These are phyloP conservation scores for Alternaria triticimaculans DNA, from an alignment of 2,329 filamentous ascomycete species.

Conservation along the genomic window DNA sequence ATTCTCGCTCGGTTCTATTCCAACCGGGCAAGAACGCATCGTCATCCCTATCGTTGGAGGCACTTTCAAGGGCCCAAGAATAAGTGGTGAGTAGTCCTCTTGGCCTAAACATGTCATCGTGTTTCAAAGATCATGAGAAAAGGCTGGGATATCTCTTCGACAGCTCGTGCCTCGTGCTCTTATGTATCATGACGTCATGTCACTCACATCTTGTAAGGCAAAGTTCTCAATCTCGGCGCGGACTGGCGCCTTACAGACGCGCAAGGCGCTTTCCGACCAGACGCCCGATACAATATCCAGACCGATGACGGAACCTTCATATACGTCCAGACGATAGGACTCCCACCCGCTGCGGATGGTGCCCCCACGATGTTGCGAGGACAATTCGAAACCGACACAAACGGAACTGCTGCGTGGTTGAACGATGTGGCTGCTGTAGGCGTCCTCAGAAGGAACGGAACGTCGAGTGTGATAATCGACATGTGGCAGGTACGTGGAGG, in stretches of 20 bases:
- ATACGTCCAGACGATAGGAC: constrained; percentile 43
- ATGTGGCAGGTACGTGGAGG: constrained; percentile 32
- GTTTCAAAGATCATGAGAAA: not conserved
- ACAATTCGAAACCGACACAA: constrained; percentile 43
- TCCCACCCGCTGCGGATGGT: constrained; percentile 30
- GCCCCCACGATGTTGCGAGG: constrained; percentile 38
- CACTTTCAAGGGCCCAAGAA: constrained; percentile 34
- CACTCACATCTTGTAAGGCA: constrained; percentile 21
- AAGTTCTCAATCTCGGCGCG: constrained; percentile 45
- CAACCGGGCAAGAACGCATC: constrained; percentile 29
- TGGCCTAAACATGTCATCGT: not conserved
- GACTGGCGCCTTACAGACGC: constrained; percentile 47
- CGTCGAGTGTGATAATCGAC: constrained; percentile 29
- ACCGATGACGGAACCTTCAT: constrained; percentile 47
- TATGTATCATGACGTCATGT: constrained; percentile 16
- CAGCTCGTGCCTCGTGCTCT: not conserved
- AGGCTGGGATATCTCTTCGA: not conserved
- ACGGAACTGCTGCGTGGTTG: constrained; percentile 46
- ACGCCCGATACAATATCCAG: constrained; percentile 48
- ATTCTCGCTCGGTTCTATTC: constrained; percentile 29
- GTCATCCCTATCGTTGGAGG: constrained; percentile 42
- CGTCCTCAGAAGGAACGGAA: constrained; percentile 28
- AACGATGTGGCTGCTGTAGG: constrained; percentile 46
- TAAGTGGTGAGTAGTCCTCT: constrained; percentile 25
- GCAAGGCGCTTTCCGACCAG: constrained; percentile 35